Evolutionary conservation across 73 alveolate species (phyloP), one percentile per base, ranked within the genome.

Genomic region (Paramecium octaurelia): DNA sequence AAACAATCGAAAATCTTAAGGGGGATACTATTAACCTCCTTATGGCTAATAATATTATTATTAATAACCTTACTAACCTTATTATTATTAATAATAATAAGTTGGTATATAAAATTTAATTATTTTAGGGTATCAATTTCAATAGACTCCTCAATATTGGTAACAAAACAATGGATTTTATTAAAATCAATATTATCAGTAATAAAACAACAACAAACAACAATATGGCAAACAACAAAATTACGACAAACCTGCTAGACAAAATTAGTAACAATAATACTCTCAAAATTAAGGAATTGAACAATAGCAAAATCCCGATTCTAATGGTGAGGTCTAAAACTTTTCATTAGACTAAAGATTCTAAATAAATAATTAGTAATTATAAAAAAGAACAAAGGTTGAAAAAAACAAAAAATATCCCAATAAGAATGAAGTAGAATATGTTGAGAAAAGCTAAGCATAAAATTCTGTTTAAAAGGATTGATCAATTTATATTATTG

Each of bases 141-240:
- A 70, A 24, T 70, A 70, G 14, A 27, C 46, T 23, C 54, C 46
- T 11, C 16, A 70, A 70, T 70, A 70, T 70, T 70, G 86, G 86
- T 10, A 76, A 36, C 23, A 35, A 76, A 76, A 76, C 43, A 76
- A 76, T 12, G 89, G 89, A 40, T 76, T 76, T 58, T 76, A 76
- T 76, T 76, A 76, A 5, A 76, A 76, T 21, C 89, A 36, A 70
- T 70, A 70, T 70, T 70, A 70, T 76, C 42, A 31, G 18, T 38
- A 27, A 58, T 18, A 2, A 12, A 76, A 76, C 24, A 76, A 40
- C 48, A 20, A 40, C 12, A 76, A 38, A 24, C 7, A 35, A 1
- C 40, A 40, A n/a, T 23, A 35, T 23, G 43, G 6, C 18, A 70
- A 29, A 8, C 57, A 31, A 11, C 11, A 31, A 23, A 18, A 70